A percentile compares a stretch with the other conserved stretches of the same genome.
phyloP scores from a whole-genome alignment of 352 stramenopile genomes.

The Phytophthora kernoviae region DNA sequence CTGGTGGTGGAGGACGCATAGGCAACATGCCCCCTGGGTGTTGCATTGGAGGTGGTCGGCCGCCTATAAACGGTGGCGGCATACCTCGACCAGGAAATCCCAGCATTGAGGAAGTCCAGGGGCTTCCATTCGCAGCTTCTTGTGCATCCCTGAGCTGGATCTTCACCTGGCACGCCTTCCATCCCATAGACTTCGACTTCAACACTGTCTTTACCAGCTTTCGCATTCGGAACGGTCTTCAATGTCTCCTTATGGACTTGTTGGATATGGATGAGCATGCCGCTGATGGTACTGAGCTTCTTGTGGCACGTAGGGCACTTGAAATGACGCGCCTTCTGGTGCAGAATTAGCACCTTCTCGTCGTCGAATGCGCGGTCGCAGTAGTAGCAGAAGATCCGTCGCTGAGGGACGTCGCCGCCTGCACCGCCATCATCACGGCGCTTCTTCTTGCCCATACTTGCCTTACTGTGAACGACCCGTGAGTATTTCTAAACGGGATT shows the following conservation, averaged over 20 bases:
- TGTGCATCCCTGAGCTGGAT: slow-evolving; percentile 9
- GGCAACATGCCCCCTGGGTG: slow-evolving; percentile 45
- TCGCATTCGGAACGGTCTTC: slow-evolving; percentile 84
- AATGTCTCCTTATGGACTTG: slow-evolving; percentile 91
- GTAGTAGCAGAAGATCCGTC: slow-evolving; percentile 93
- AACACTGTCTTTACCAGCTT: slow-evolving; percentile 75
- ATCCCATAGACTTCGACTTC: slow-evolving; percentile 92
- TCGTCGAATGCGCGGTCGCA: slow-evolving; percentile 92
- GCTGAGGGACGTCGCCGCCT: slow-evolving; percentile 33
- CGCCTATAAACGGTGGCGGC: slow-evolving; percentile 49
- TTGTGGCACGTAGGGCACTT: slow-evolving; percentile 92
- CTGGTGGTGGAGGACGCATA: slow-evolving; percentile 54
- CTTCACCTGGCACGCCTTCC: slow-evolving; percentile 68
- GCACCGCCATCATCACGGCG: slow-evolving; percentile 61
- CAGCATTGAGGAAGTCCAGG: slow-evolving; percentile 32
- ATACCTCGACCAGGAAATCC: slow-evolving; percentile 52
- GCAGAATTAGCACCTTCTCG: slow-evolving; percentile 92
- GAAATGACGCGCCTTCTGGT: slow-evolving; percentile 94
- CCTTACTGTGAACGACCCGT: slow-evolving; percentile 14
- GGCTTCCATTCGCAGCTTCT: slow-evolving; percentile 55
- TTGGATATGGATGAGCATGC: slow-evolving; percentile 89
- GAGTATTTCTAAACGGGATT: neutral
- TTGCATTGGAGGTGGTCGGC: slow-evolving; percentile 49
- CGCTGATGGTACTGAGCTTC: slow-evolving; percentile 90
- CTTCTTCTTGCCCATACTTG: slow-evolving; percentile 83